Conservation (phyloP, 176 grass and related monocot genomes). For the Oryza meyeriana region DNA sequence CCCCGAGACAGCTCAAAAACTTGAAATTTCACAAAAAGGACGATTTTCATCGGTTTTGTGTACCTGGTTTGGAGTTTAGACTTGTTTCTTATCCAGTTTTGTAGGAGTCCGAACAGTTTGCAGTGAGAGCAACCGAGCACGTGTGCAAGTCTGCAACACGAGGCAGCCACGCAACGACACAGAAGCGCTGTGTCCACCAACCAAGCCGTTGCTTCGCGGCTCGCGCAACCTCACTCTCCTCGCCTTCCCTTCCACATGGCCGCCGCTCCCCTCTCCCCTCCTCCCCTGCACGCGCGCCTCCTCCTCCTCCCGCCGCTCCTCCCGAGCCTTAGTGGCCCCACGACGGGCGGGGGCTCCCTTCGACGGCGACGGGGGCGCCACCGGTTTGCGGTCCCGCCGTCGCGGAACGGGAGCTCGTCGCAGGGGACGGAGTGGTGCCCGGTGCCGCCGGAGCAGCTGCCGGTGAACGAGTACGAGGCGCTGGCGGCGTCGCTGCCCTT, state of each 20-base stretch:
- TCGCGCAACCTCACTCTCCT: slow-evolving; percentile 21
- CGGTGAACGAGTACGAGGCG: slow-evolving; percentile 93
- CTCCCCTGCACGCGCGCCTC: slow-evolving; percentile 31
- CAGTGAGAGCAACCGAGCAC: background rate
- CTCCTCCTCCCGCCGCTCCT: background rate
- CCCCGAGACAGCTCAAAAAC: no score
- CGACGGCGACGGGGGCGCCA: background rate
- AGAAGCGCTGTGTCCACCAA: background rate
- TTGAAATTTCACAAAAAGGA: no score
- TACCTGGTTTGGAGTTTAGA: no score
- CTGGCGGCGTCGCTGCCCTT: slow-evolving; percentile 69
- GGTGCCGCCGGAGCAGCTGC: slow-evolving; percentile 79
- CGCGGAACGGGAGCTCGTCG: slow-evolving; percentile 85
- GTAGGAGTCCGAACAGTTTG: background rate
- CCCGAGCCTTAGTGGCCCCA: background rate
- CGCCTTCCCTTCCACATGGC: slow-evolving; percentile 39
- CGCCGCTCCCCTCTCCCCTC: slow-evolving; percentile 25
- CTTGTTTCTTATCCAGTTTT: background rate
- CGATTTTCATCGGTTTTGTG: no score
- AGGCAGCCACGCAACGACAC: slow-evolving; percentile 22
- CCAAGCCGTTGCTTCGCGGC: slow-evolving; percentile 41
- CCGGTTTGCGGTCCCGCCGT: slow-evolving; percentile 31
- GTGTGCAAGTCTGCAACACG: background rate
- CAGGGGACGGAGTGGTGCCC: slow-evolving; percentile 91
- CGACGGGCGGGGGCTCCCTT: background rate